Evolutionary conservation across 2,329 filamentous ascomycete species (phyloP).

Genomic region (Colletotrichum tanaceti): DNA sequence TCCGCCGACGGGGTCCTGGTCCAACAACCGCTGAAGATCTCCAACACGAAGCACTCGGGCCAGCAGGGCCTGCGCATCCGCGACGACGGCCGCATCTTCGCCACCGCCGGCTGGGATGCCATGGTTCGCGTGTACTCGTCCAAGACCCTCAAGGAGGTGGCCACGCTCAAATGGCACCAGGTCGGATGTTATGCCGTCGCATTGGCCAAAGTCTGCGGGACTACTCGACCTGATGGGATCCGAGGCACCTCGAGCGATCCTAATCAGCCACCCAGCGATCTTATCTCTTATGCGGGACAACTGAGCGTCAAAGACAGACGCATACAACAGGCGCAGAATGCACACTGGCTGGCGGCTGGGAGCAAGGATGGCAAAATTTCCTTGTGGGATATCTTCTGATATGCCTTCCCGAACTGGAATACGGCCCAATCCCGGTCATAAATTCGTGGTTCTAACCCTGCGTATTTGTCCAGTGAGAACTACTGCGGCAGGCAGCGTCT

Average conservation of each 20-base stretch:
- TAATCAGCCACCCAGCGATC: slow-evolving; percentile 24
- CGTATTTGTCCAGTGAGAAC: slow-evolving; percentile 11
- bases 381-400: slow-evolving; percentile 93
- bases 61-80: slow-evolving; percentile 85
- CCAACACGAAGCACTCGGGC: slow-evolving; percentile 88
- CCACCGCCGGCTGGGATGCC: slow-evolving; percentile 93
- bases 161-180: slow-evolving; percentile 94
- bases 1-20: background rate
- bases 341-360: slow-evolving; percentile 91
- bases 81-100: slow-evolving; percentile 84
- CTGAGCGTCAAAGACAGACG: slow-evolving; percentile 72
- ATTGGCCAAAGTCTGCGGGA: slow-evolving; percentile 66
- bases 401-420: background rate
- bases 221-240: slow-evolving; percentile 20
- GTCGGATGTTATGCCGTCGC: slow-evolving; percentile 85
- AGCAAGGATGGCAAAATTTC: slow-evolving; percentile 96
- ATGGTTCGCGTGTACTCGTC: slow-evolving; percentile 83
- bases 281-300: slow-evolving; percentile 23
- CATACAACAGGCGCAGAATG: slow-evolving; percentile 71
- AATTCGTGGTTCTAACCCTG: background rate
- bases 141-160: slow-evolving; percentile 85
- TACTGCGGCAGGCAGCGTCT: slow-evolving; percentile 9
- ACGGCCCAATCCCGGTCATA: background rate
- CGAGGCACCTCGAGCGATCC: slow-evolving; percentile 17
- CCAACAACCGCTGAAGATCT: slow-evolving; percentile 65